Conservation (phyloP, 2,329 filamentous ascomycete genomes). For the Sporothrix pseudoabietina region DNA sequence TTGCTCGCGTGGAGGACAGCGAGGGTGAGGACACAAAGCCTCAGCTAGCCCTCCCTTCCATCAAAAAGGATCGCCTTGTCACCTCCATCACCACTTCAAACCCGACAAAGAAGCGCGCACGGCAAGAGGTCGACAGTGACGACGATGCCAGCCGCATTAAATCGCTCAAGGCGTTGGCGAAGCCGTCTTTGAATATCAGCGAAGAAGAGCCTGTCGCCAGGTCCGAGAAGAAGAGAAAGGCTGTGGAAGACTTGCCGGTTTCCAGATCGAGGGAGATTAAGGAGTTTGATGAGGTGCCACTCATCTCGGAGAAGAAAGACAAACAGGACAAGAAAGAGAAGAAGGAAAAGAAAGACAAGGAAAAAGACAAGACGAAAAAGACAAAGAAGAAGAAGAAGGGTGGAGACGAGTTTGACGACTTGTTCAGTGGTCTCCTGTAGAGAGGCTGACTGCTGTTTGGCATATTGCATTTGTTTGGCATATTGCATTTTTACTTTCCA, state of each 20-base stretch:
- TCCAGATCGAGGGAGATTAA: neutral
- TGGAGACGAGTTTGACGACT: conserved; percentile 65
- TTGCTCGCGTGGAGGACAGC: conserved; percentile 44
- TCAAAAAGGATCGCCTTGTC: neutral
- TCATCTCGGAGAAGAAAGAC: neutral
- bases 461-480: neutral
- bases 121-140: neutral
- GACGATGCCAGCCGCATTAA: neutral
- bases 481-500: conserved; percentile 26
- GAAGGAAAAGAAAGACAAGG: conserved; percentile 29
- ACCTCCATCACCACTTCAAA: too few relatives aligned
- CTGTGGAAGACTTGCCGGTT: neutral
- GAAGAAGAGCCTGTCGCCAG: neutral
- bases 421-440: conserved; percentile 64
- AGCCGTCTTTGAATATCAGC: neutral
- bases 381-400: conserved; percentile 43
- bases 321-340: conserved; percentile 27
- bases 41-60: neutral
- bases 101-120: conserved; percentile 3
- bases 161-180: neutral
- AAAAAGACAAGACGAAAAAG: conserved; percentile 37
- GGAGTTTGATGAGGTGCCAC: neutral
- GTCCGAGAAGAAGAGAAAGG: conserved; percentile 24
- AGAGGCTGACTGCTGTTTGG: neutral
- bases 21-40: conserved; percentile 31